These are phyloP conservation scores for Aspergillus pseudonomiae DNA, from an alignment of 2,329 filamentous ascomycete species.

Conservation along the genomic window DNA sequence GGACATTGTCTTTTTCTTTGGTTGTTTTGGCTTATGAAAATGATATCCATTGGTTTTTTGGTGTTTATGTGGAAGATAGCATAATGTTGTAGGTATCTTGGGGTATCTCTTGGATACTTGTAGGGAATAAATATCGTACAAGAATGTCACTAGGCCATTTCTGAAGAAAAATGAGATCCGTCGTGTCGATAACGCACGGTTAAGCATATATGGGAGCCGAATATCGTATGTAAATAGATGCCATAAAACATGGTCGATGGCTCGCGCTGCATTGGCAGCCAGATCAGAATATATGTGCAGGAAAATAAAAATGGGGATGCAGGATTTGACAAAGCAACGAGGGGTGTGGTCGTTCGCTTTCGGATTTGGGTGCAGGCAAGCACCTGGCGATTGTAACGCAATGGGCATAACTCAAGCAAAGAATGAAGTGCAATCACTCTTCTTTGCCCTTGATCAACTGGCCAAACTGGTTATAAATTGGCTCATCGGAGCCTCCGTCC, in stretches of 20 bases:
- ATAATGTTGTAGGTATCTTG: conserved; percentile 1
- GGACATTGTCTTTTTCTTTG: background rate
- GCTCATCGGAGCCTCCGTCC: conserved; percentile 31
- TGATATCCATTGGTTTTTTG: conserved; percentile 2
- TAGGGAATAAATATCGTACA: conserved; percentile 9
- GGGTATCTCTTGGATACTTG: background rate
- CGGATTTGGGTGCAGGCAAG: background rate
- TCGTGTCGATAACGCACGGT: no score
- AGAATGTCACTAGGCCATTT: background rate
- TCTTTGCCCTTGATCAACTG: conserved; percentile 41
- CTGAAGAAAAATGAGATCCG: background rate
- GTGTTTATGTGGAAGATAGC: background rate
- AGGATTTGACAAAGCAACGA: background rate
- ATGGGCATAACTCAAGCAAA: background rate
- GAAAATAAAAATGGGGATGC: background rate
- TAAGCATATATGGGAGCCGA: background rate
- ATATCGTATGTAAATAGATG: background rate
- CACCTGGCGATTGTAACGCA: background rate
- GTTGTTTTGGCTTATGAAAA: background rate
- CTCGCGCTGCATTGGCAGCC: background rate
- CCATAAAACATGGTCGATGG: background rate
- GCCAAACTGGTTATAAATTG: conserved; percentile 44
- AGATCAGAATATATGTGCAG: conserved; percentile 14
- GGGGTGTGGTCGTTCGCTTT: background rate
- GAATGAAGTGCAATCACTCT: conserved; percentile 5